A percentile compares a stretch with the other conserved stretches of the same genome.
These are phyloP conservation scores for Stylonectria norvegica DNA, from an alignment of 2,329 filamentous ascomycete genomes.

Conservation along the genomic window DNA sequence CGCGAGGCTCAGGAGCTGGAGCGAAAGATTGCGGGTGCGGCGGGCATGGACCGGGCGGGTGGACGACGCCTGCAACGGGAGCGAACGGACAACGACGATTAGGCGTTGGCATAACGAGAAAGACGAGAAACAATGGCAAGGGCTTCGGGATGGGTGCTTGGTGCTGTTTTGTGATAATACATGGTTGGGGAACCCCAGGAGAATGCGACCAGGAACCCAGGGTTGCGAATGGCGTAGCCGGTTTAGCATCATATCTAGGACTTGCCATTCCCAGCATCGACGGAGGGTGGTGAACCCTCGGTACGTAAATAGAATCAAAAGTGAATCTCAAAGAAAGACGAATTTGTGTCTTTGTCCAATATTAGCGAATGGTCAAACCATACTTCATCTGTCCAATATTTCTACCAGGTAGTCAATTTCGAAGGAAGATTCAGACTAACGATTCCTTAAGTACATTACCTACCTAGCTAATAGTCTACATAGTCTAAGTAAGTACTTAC, in stretches of 20 bases:
- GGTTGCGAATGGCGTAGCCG: slow-evolving; percentile 37
- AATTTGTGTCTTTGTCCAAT: no score
- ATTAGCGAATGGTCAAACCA: no score
- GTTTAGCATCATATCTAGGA: slow-evolving; percentile 35
- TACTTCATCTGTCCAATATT: no score
- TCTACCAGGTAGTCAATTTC: no score
- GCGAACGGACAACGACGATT: slow-evolving; percentile 57
- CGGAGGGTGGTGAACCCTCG: slow-evolving; percentile 7
- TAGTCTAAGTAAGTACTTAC: no score
- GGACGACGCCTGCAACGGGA: slow-evolving; percentile 41
- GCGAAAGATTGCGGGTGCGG: slow-evolving; percentile 53
- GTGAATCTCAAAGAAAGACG: slow-evolving; percentile 6
- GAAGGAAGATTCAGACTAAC: no score
- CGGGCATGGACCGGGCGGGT: slow-evolving; percentile 29
- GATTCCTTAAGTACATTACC: no score
- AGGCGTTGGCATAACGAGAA: slow-evolving; percentile 21
- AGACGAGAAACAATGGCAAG: slow-evolving; percentile 9
- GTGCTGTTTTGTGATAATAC: slow-evolving; percentile 33
- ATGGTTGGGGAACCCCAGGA: slow-evolving; percentile 28
- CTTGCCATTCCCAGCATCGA: slow-evolving; percentile 24
- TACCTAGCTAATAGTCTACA: no score
- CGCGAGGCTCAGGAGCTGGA: slow-evolving; percentile 70
- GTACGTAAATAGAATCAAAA: slow-evolving; percentile 15
- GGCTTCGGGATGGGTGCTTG: slow-evolving; percentile 22
- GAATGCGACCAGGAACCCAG: slow-evolving; percentile 27